Evolutionary conservation across 352 stramenopile species (phyloP).

Genomic region (Phytophthora palmivora): DNA sequence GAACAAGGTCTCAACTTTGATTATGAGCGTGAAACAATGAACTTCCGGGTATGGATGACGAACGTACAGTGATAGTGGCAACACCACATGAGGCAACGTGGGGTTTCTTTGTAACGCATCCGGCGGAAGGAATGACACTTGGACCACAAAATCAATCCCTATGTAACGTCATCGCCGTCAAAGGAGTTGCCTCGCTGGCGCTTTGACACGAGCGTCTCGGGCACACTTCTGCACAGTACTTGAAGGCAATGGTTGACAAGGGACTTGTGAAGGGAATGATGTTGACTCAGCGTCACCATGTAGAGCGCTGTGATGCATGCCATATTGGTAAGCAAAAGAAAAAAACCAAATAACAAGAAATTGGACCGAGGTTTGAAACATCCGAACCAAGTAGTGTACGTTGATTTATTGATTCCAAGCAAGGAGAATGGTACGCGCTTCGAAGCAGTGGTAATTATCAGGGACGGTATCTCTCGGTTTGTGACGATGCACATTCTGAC

Average conservation of each 20-base stretch:
- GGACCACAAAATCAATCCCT: background rate
- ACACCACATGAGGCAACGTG: constrained; percentile 5
- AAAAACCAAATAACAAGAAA: constrained; percentile 1
- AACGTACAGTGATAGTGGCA: background rate
- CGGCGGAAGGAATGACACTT: background rate
- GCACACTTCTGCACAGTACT: constrained; percentile 12
- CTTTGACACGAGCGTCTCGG: constrained; percentile 16
- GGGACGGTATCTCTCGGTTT: constrained; percentile 8
- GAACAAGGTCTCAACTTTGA: constrained; percentile 6
- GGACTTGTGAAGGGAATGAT: constrained; percentile 6
- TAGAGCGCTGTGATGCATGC: constrained; percentile 4
- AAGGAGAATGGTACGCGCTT: constrained; percentile 1
- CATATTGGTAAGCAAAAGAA: constrained; percentile 15
- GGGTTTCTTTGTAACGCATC: constrained; percentile 4
- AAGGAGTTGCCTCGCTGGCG: constrained; percentile 1
- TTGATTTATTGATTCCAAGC: constrained; percentile 4
- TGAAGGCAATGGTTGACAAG: constrained; percentile 8
- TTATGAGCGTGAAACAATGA: constrained; percentile 5
- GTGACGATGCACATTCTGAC: background rate
- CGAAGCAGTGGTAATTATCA: constrained; percentile 3
- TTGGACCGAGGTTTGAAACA: background rate
- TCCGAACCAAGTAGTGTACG: constrained; percentile 6
- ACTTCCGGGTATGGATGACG: constrained; percentile 3
- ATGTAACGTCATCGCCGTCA: background rate
- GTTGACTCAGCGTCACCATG: no score